Evolutionary conservation across 768 basidiomycete genomes (phyloP).

Genomic region (Suillus variegatus): DNA sequence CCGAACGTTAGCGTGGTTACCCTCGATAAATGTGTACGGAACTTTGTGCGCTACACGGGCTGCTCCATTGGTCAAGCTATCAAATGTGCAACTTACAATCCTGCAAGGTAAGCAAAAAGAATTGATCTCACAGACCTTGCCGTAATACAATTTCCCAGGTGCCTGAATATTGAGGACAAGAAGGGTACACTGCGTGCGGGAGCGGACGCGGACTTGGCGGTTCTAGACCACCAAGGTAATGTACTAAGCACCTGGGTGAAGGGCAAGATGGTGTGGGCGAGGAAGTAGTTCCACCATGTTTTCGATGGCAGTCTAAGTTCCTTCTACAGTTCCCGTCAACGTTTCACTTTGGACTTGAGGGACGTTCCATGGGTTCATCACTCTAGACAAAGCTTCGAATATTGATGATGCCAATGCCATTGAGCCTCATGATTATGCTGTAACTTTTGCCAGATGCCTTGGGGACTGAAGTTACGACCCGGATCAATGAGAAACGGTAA

Average conservation of each 20-base stretch:
- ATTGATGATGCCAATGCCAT: background rate
- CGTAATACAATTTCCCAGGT: constrained; percentile 39
- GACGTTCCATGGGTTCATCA: background rate
- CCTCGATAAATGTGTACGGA: constrained; percentile 82
- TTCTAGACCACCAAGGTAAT: constrained; percentile 67
- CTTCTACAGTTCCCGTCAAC: background rate
- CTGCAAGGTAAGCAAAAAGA: constrained; percentile 60
- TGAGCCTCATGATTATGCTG: background rate
- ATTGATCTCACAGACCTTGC: constrained; percentile 2
- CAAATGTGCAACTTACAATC: constrained; percentile 83
- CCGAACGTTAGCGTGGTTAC: constrained; percentile 63
- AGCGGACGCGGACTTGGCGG: constrained; percentile 84
- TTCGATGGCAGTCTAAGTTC: background rate
- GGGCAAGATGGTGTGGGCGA: constrained; percentile 71
- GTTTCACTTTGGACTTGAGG: background rate
- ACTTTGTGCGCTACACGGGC: constrained; percentile 82
- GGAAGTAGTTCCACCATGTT: constrained; percentile 17
- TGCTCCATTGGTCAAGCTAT: constrained; percentile 84
- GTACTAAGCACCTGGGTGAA: constrained; percentile 76
- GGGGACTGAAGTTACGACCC: background rate
- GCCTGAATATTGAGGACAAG: constrained; percentile 73
- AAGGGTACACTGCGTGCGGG: constrained; percentile 83
- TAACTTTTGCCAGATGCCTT: background rate
- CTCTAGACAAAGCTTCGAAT: background rate
- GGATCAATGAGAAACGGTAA: background rate